These are phyloP conservation scores for Monosporozyma yasuniensis DNA, from an alignment of 805 yeast species.

Conservation along the genomic window DNA sequence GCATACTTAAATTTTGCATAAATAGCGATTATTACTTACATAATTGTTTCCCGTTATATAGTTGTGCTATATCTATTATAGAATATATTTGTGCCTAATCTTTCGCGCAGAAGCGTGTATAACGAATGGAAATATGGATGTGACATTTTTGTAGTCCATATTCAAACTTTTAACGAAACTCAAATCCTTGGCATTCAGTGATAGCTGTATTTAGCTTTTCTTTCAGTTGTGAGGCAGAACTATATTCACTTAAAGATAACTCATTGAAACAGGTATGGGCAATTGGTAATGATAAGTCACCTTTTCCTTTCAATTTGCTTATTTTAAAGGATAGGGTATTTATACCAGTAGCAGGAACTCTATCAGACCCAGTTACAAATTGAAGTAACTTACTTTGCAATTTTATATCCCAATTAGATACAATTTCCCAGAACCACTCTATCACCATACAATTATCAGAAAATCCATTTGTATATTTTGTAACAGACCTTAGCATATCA, in stretches of 20 bases:
- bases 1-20: too few relatives aligned
- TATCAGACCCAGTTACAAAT: conserved; percentile 84
- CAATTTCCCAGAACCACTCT: conserved; percentile 81
- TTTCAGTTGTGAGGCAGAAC: conserved; percentile 42
- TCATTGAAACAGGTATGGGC: conserved; percentile 97
- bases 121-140: too few relatives aligned
- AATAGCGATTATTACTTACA: background rate
- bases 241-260: conserved; percentile 64
- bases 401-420: conserved; percentile 32
- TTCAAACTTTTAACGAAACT: conserved; percentile 32
- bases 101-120: too few relatives aligned
- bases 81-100: too few relatives aligned
- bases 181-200: conserved; percentile 79
- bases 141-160: too few relatives aligned
- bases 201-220: conserved; percentile 61
- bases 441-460: conserved; percentile 35
- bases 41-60: background rate
- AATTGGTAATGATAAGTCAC: conserved; percentile 53
- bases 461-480: conserved; percentile 65
- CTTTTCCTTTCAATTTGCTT: conserved; percentile 38
- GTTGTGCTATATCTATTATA: background rate
- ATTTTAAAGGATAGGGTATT: conserved; percentile 66
- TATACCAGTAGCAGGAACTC: conserved; percentile 89
- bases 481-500: conserved; percentile 55
- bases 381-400: conserved; percentile 54